These are phyloP conservation scores for Trypanosoma mega DNA, from an alignment of 208 protist species.

Conservation along the genomic window DNA sequence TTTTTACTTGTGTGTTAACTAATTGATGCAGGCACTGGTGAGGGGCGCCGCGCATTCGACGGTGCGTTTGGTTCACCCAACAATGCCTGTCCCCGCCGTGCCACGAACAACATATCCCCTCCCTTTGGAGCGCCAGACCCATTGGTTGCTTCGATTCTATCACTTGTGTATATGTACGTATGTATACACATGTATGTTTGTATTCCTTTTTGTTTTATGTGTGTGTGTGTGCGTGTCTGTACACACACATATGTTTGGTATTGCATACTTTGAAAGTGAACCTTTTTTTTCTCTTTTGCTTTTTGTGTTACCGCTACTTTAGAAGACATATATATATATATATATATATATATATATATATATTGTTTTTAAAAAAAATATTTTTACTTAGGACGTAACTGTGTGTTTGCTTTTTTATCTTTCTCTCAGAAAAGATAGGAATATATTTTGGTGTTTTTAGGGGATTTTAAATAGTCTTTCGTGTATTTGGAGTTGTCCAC, in stretches of 20 bases:
- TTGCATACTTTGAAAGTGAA: background rate
- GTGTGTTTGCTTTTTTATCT: too few relatives aligned
- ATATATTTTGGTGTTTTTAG: too few relatives aligned
- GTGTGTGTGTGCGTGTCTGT: background rate
- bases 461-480: too few relatives aligned
- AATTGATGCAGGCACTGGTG: background rate
- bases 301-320: background rate
- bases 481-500: background rate
- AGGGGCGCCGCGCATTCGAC: slow-evolving; percentile 24
- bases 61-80: slow-evolving; percentile 4
- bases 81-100: slow-evolving; percentile 17
- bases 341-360: too few relatives aligned
- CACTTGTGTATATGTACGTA: background rate
- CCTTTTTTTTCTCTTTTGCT: background rate
- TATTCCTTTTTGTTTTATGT: too few relatives aligned
- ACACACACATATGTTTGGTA: background rate
- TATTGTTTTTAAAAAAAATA: too few relatives aligned
- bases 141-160: background rate
- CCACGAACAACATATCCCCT: too few relatives aligned
- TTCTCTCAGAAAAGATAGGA: too few relatives aligned
- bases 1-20: slow-evolving; percentile 6
- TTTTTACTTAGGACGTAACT: too few relatives aligned
- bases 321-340: too few relatives aligned
- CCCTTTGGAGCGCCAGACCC: background rate
- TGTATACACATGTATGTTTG: too few relatives aligned